Percentiles rank a stretch among this genome's conserved stretches.
Conservation (phyloP, 352 stramenopile species). For the Elongisporangium senticosum region DNA sequence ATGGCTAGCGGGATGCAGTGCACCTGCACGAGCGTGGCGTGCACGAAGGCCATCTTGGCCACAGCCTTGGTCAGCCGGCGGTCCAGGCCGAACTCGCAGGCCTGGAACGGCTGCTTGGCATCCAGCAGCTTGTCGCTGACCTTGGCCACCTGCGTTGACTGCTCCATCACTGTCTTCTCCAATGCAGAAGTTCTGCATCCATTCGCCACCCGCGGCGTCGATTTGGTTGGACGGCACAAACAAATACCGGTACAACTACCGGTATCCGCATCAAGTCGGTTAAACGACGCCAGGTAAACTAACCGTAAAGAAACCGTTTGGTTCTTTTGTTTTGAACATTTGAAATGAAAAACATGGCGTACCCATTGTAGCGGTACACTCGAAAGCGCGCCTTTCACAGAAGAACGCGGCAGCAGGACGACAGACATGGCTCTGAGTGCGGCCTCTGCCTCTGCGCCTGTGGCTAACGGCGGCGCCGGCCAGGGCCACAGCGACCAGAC, state of each 20-base stretch:
- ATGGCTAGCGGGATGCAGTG: conserved; percentile 92
- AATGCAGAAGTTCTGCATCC: background rate
- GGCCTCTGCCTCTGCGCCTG: conserved; percentile 7
- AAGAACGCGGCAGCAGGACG: background rate
- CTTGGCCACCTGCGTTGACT: conserved; percentile 26
- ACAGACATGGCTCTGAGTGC: background rate
- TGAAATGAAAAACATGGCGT: no score
- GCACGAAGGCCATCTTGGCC: conserved; percentile 90
- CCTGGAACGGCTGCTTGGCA: conserved; percentile 68
- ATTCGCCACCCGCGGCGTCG: conserved; percentile 10
- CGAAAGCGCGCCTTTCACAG: background rate
- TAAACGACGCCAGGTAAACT: no score
- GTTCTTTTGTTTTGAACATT: no score
- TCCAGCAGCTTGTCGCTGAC: conserved; percentile 76
- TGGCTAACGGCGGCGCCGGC: conserved; percentile 17
- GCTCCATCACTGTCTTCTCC: conserved; percentile 1
- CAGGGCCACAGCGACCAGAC: conserved; percentile 8
- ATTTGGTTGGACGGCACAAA: background rate
- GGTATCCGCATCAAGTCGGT: conserved; percentile 3
- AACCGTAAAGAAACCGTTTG: no score
- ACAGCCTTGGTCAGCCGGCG: conserved; percentile 89
- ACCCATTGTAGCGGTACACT: background rate
- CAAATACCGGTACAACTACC: conserved; percentile 12
- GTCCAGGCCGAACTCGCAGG: conserved; percentile 89
- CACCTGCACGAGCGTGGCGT: conserved; percentile 93